Percentiles rank a stretch among this genome's conserved stretches.
These are phyloP conservation scores for Solanum peruvianum DNA, from an alignment of 257 asterid species.

Conservation along the genomic window DNA sequence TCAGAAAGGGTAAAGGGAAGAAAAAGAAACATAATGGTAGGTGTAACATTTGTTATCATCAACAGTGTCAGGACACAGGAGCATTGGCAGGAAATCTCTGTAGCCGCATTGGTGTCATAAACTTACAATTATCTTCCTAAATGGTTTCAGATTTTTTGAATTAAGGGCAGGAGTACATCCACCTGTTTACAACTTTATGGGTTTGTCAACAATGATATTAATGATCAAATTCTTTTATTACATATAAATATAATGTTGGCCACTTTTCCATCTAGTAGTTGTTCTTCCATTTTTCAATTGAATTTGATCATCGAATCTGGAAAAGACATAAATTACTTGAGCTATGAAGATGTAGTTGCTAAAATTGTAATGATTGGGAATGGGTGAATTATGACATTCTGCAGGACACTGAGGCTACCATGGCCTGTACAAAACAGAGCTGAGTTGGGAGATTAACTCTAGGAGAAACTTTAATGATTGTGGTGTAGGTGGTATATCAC, in stretches of 20 bases:
- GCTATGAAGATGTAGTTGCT: neutral
- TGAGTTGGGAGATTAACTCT: neutral
- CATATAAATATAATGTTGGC: neutral
- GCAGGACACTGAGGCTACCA: neutral
- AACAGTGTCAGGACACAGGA: neutral
- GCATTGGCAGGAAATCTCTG: neutral
- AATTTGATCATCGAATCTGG: neutral
- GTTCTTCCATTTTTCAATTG: neutral
- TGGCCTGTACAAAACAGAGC: neutral
- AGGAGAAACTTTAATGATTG: neutral
- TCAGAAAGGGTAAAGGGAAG: neutral
- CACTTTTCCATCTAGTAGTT: neutral
- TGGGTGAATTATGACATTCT: neutral
- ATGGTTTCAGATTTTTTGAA: neutral
- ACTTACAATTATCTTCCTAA: neutral
- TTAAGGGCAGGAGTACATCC: neutral
- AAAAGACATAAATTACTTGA: neutral
- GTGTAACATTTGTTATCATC: neutral
- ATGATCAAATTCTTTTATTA: neutral
- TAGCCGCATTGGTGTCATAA: neutral
- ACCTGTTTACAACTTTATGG: neutral
- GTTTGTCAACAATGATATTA: neutral
- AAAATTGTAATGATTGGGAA: neutral
- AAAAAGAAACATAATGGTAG: neutral
- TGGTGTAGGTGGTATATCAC: neutral